phyloP scores from a whole-genome alignment of 371 early-diverging fungal genomes.

The Actinomucor elegans region DNA sequence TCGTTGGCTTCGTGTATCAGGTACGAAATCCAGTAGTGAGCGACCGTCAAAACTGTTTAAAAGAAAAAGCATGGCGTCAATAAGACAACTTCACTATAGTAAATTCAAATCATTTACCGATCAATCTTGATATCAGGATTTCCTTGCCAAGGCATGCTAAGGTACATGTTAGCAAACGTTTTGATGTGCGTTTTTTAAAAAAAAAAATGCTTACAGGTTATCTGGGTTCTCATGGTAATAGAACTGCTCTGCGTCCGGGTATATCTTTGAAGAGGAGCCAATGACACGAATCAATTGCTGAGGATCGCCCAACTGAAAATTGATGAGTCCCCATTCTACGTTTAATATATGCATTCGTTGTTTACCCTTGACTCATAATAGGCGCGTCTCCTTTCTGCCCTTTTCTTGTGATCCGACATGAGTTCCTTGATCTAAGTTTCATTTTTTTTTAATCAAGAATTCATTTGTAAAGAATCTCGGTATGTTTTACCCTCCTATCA shows the following conservation, averaged over 20 bases:
- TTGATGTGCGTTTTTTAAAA: too few species aligned
- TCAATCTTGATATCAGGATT: conserved; percentile 51
- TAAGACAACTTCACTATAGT: neutral
- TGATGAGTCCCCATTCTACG: neutral
- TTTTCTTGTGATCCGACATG: conserved; percentile 56
- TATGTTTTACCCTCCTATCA: conserved; percentile 38
- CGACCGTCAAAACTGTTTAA: conserved; percentile 66
- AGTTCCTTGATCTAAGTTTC: conserved; percentile 47
- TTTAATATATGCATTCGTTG: neutral
- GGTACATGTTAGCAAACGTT: too few species aligned
- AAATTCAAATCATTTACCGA: conserved; percentile 23
- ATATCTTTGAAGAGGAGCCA: conserved; percentile 48
- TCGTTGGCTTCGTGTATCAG: conserved; percentile 20
- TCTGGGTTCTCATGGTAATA: conserved; percentile 54
- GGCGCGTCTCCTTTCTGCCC: conserved; percentile 59
- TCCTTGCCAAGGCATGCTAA: conserved; percentile 55
- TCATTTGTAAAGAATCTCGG: neutral
- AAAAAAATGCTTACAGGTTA: conserved; percentile 53
- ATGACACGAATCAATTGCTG: conserved; percentile 57
- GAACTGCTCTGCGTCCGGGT: conserved; percentile 54
- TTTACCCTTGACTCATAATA: conserved; percentile 60
- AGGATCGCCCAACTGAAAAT: conserved; percentile 56
- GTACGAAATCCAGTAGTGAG: conserved; percentile 53
- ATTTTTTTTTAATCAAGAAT: neutral
- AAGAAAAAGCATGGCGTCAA: too few species aligned